Conservation (phyloP, 2,329 filamentous ascomycete genomes). For the Orbilia blumenaviensis region DNA sequence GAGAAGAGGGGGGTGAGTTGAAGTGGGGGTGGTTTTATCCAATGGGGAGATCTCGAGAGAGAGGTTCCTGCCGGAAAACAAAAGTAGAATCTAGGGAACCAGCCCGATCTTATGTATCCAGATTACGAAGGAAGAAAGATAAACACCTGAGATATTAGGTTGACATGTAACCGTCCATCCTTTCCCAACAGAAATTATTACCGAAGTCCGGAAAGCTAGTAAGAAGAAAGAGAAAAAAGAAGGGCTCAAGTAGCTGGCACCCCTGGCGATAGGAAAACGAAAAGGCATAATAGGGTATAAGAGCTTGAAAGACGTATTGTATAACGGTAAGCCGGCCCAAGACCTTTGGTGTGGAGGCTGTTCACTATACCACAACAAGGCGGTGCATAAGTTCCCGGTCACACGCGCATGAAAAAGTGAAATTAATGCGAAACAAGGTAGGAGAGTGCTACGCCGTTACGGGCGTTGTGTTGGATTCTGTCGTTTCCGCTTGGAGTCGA, state of each 20-base stretch:
- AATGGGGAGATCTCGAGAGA: conserved; percentile 1
- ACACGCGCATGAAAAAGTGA: conserved; percentile 43
- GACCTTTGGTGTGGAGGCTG: background rate
- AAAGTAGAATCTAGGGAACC: conserved; percentile 50
- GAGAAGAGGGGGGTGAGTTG: background rate
- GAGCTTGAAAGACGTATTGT: conserved; percentile 14
- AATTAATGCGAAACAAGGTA: conserved; percentile 49
- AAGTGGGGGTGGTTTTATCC: background rate
- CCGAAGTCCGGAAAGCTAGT: background rate
- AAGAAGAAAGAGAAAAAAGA: background rate
- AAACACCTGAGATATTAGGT: conserved; percentile 19
- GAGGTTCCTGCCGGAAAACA: conserved; percentile 32
- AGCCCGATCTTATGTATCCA: conserved; percentile 47
- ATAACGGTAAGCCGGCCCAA: background rate
- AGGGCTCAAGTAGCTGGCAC: background rate
- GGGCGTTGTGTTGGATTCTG: conserved; percentile 39
- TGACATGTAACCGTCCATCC: conserved; percentile 6
- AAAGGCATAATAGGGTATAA: conserved; percentile 13
- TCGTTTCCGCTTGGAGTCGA: conserved; percentile 29
- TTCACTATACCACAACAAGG: conserved; percentile 9
- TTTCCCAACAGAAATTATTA: conserved; percentile 5
- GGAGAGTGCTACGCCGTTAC: conserved; percentile 23
- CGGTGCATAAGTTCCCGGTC: conserved; percentile 47
- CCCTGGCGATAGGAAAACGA: conserved; percentile 21
- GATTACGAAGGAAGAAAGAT: conserved; percentile 4